Conservation (phyloP, 176 grass and related monocot species). For the Ananas comosus region DNA sequence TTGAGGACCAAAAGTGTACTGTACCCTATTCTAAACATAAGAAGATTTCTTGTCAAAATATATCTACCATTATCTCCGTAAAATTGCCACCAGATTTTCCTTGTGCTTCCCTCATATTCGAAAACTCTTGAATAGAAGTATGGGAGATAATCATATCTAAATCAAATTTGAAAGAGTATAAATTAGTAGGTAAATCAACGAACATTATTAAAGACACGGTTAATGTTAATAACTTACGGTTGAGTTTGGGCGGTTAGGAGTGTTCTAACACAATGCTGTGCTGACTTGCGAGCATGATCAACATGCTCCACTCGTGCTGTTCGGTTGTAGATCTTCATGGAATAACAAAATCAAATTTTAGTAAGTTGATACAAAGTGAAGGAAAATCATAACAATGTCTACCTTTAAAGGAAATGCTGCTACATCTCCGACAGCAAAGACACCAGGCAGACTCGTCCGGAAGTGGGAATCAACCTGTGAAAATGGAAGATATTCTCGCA, state of each 20-base stretch:
- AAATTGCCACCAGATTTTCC: slow-evolving; percentile 99
- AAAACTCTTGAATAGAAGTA: slow-evolving; percentile 97
- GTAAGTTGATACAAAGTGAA: slow-evolving; percentile 19
- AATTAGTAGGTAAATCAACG: background rate
- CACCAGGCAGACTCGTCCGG: slow-evolving; percentile 59
- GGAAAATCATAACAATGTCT: slow-evolving; percentile 7
- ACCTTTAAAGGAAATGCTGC: slow-evolving; percentile 95
- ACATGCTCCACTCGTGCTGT: slow-evolving; percentile 84
- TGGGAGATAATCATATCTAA: slow-evolving; percentile 89
- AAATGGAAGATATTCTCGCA: slow-evolving; percentile 8
- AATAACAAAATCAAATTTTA: slow-evolving; percentile 2
- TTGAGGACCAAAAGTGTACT: no score
- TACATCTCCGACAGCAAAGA: slow-evolving; percentile 97
- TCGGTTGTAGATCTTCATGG: slow-evolving; percentile 44
- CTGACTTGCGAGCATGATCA: slow-evolving; percentile 96
- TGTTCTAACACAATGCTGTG: slow-evolving; percentile 73
- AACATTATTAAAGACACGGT: background rate
- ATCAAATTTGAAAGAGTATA: slow-evolving; percentile 23
- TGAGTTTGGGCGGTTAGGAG: slow-evolving; percentile 81
- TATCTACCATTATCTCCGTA: slow-evolving; percentile 79
- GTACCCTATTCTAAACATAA: background rate
- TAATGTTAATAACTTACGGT: slow-evolving; percentile 40
- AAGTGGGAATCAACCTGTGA: slow-evolving; percentile 86
- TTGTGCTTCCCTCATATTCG: slow-evolving; percentile 82
- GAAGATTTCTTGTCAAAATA: slow-evolving; percentile 2